These are phyloP conservation scores for Epichloe bromicola DNA, from an alignment of 2,329 filamentous ascomycete species.

Conservation along the genomic window DNA sequence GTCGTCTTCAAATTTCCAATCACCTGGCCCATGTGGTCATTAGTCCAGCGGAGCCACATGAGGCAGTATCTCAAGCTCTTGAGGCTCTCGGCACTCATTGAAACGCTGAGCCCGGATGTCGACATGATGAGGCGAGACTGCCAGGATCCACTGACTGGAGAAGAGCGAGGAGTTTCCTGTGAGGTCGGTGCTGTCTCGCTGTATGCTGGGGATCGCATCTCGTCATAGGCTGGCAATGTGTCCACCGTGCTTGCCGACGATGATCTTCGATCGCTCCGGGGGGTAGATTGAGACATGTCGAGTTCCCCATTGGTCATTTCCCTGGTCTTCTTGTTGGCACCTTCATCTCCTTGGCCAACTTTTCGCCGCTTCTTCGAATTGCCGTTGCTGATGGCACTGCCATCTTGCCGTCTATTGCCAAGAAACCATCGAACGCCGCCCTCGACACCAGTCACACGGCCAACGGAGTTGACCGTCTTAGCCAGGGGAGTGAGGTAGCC, in stretches of 20 bases:
- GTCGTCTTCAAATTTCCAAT: constrained; percentile 62
- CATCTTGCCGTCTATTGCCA: constrained; percentile 39
- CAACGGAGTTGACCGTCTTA: constrained; percentile 73
- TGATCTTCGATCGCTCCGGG: constrained; percentile 34
- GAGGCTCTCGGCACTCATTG: constrained; percentile 81
- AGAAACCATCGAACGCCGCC: constrained; percentile 77
- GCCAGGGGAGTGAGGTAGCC: constrained; percentile 76
- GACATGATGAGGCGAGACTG: constrained; percentile 77
- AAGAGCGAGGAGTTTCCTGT: constrained; percentile 15
- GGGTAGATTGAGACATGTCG: constrained; percentile 17
- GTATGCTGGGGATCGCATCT: constrained; percentile 62
- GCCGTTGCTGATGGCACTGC: constrained; percentile 29
- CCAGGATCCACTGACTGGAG: constrained; percentile 40
- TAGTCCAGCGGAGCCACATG: constrained; percentile 66
- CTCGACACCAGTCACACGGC: constrained; percentile 77
- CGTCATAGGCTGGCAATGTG: constrained; percentile 72
- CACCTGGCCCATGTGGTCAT: constrained; percentile 64
- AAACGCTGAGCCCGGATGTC: constrained; percentile 79
- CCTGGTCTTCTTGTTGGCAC: constrained; percentile 10
- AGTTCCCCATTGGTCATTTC: constrained; percentile 3
- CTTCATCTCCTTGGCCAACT: constrained; percentile 30
- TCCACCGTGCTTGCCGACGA: constrained; percentile 59
- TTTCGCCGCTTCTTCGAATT: constrained; percentile 46
- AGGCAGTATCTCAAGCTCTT: constrained; percentile 77
- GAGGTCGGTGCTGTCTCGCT: constrained; percentile 39